phyloP scores from a whole-genome alignment of 768 basidiomycete species.

The Lactarius hengduanensis region DNA sequence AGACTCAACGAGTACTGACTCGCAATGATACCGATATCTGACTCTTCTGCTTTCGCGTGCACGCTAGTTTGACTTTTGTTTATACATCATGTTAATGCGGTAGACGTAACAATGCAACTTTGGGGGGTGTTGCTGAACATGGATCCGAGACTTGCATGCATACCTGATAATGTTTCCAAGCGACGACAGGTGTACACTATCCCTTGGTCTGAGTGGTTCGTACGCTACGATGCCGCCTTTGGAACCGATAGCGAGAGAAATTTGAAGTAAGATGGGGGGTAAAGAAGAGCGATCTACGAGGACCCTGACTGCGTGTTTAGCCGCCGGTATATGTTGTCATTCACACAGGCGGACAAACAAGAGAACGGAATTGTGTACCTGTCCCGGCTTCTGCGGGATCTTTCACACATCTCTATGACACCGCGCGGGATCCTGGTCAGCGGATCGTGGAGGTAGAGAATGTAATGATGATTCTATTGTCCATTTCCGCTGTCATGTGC shows the following conservation, averaged over 20 bases:
- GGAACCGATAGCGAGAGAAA: background rate
- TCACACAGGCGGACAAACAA: background rate
- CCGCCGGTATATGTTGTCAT: background rate
- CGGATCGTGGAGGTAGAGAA: background rate
- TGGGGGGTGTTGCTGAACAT: background rate
- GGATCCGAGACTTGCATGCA: background rate
- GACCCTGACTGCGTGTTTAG: background rate
- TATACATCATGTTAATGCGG: slow-evolving; percentile 10
- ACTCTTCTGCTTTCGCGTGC: background rate
- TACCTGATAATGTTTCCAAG: background rate
- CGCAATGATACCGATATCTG: slow-evolving; percentile 11
- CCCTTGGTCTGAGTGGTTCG: background rate
- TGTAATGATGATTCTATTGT: background rate
- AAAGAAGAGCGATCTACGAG: background rate
- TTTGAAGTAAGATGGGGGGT: background rate
- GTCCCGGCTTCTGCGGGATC: background rate
- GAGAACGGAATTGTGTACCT: background rate
- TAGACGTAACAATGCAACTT: background rate
- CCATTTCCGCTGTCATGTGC: slow-evolving; percentile 1
- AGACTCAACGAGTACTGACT: background rate
- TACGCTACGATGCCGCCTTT: background rate
- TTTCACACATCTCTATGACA: background rate
- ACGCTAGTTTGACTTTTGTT: slow-evolving; percentile 1
- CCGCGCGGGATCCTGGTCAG: background rate
- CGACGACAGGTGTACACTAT: background rate